Evolutionary conservation across 352 stramenopile genomes (phyloP), one percentile per base, ranked within the genome.

Genomic region (Pythium dissimile): DNA sequence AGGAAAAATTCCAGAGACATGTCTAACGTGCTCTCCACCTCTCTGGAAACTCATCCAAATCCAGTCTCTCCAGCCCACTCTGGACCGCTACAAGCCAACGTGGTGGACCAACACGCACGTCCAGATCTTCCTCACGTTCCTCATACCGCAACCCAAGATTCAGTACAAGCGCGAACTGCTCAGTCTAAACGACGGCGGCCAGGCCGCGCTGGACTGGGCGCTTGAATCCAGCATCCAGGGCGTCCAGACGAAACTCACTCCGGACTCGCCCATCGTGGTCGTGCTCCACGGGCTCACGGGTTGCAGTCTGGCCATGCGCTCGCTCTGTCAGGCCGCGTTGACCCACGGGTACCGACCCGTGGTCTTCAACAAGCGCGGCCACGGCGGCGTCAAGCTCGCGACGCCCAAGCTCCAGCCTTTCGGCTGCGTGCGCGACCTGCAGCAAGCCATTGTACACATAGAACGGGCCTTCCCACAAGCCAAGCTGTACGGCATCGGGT

Each of bases 291-390:
- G 80, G 26, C 71, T 90, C 44, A 88, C 84, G 0, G 77, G 83
- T 16, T 85, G 79, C 63, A 89, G 77, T 55, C 44, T 62, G 26
- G 80, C 59, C 51, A 88, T 88, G 77, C 69, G 72, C 6, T 81
- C 71, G 37, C 65, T 88, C 8, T 89, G 79, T 59, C 75, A 77
- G 8, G 78, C 88, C 42, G 83, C 83, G 13, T 50, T 89, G 23
- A 23, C 43, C 2, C 64, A 74, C 24, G 84, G 84, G 8, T 92
- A 88, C 66, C 77, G 84, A 2, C 81, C 84, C 5, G 84, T 94
- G 8, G 84, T 89, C 20, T 94, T 92, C 53, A 94, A 92, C 64
- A 94, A 94, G 68, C 74, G 84, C 45, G 84, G 84, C 10, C 84
- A 94, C 28, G 84, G 84, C 21, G 80, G 80, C 5, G 41, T 89